Conservation (phyloP, 495 filamentous ascomycete genomes). For the Annulohypoxylon moriforme region DNA sequence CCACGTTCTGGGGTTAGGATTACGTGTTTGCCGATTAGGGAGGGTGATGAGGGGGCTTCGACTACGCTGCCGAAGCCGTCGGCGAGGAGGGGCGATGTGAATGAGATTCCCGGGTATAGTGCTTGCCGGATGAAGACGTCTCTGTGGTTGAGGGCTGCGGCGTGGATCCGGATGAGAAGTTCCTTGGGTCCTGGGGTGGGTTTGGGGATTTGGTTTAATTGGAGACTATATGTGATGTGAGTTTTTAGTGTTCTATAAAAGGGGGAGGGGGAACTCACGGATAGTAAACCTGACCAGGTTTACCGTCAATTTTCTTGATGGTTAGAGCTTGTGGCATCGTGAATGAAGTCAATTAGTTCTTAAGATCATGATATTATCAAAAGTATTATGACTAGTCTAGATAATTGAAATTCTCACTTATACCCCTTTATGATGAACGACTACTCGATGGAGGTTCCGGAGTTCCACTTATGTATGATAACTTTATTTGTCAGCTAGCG, state of each 20-base stretch:
- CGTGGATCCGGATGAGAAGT: conserved; percentile 74
- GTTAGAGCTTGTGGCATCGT: conserved; percentile 61
- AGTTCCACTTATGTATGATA: background rate
- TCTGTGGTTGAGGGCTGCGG: conserved; percentile 89
- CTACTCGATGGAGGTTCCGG: background rate
- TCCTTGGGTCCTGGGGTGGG: conserved; percentile 71
- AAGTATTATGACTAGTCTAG: background rate
- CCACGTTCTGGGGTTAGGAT: conserved; percentile 78
- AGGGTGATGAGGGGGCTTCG: conserved; percentile 62
- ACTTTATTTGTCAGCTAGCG: conserved; percentile 28
- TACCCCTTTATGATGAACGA: background rate
- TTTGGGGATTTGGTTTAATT: conserved; percentile 66
- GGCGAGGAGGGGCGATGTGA: conserved; percentile 75
- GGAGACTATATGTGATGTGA: conserved; percentile 61
- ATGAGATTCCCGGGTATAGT: conserved; percentile 85
- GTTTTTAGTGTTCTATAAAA: conserved; percentile 20
- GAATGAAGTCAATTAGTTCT: background rate
- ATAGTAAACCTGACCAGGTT: conserved; percentile 89
- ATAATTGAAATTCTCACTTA: background rate
- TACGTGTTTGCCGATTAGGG: conserved; percentile 71
- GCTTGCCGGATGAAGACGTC: conserved; percentile 93
- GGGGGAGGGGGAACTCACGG: conserved; percentile 58
- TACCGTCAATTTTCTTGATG: conserved; percentile 70
- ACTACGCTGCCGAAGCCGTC: conserved; percentile 83
- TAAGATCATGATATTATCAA: conserved; percentile 1